Base-by-base conservation (phyloP, 441 rosid species). In the Biscutella laevigata region DNA sequence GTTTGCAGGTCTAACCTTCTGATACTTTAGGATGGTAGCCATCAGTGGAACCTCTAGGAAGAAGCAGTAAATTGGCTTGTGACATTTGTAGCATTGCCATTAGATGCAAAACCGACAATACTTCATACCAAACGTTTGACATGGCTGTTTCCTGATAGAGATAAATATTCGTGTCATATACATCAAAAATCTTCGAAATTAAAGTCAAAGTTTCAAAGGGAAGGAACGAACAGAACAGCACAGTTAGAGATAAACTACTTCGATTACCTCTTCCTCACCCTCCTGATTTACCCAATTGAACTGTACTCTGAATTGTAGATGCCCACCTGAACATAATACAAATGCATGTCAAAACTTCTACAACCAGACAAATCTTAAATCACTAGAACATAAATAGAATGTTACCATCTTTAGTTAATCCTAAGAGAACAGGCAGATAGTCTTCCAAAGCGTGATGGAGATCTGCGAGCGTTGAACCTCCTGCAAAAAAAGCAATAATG, bases 371-470 rank as follows among this genome's bases (percentile, higher is more conserved):
- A 16, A 66, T 56, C 59, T 48, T 19, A 11, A 6, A 16, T 51
- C 29, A 38, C 39, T 29, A 41, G 52, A 21, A 20, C 10, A 43
- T 37, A 47, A 36, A 60, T 11, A 45, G 8, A 42, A 33, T 53
- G 12, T 54, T 74, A 84, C 92, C 97, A 54, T 94, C 96, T 74
- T 77, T 80, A 54, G 89, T 88, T 61, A 84, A 71, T 71, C 91
- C 99, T 71, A 88, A 49, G 27, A 94, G 88, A 65, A 88, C 86
- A 59, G 96, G 95, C 72, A 94, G 74, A 79, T 94, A 88, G 69
- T 94, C 97, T 71, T 83, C 96, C 27, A 94, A 87, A 64, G 96
- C 97, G 67, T 84, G 94, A 68, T 75, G 99, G 62, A 89, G 99
- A 81, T 86, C 97, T 16, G 89, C 90, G 41, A 86, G 76, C 2